Evolutionary conservation across 148 eudicot species (phyloP).

Genomic region (Arctostaphylos glauca): DNA sequence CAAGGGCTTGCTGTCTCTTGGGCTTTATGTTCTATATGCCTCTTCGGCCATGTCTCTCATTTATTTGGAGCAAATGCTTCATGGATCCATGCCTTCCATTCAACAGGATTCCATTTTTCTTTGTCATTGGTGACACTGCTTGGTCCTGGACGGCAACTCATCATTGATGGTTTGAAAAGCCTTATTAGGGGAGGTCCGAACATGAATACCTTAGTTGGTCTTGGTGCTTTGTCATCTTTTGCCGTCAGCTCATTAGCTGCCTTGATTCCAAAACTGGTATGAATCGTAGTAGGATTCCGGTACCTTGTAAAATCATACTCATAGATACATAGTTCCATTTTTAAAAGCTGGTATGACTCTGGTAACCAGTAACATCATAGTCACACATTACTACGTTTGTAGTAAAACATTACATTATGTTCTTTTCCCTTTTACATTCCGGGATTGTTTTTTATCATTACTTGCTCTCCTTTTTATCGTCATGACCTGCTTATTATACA

Average conservation of each 20-base stretch:
- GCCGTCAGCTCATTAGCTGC: conserved; percentile 89
- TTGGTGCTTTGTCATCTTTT: conserved; percentile 97
- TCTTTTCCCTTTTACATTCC: too few relatives aligned
- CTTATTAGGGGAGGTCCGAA: conserved; percentile 87
- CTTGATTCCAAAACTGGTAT: conserved; percentile 80
- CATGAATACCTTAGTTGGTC: conserved; percentile 99
- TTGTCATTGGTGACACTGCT: conserved; percentile 82
- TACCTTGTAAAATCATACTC: conserved; percentile 12
- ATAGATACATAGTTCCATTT: too few relatives aligned
- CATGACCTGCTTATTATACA: not conserved
- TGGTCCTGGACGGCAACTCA: conserved; percentile 90
- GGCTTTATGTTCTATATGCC: conserved; percentile 94
- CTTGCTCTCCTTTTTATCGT: not conserved
- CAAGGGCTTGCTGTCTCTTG: conserved; percentile 94
- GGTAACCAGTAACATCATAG: conserved; percentile 15
- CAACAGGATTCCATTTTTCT: conserved; percentile 88
- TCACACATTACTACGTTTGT: too few relatives aligned
- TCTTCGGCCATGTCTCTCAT: conserved; percentile 90
- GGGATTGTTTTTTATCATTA: too few relatives aligned
- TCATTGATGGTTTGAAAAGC: conserved; percentile 86
- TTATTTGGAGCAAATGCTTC: conserved; percentile 78
- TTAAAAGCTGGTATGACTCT: conserved; percentile 49
- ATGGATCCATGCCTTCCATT: conserved; percentile 88
- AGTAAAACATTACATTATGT: too few relatives aligned
- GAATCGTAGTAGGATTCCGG: not conserved